These are phyloP conservation scores for Penicillium cosmopolitanum DNA, from an alignment of 495 filamentous ascomycete species.

Conservation along the genomic window DNA sequence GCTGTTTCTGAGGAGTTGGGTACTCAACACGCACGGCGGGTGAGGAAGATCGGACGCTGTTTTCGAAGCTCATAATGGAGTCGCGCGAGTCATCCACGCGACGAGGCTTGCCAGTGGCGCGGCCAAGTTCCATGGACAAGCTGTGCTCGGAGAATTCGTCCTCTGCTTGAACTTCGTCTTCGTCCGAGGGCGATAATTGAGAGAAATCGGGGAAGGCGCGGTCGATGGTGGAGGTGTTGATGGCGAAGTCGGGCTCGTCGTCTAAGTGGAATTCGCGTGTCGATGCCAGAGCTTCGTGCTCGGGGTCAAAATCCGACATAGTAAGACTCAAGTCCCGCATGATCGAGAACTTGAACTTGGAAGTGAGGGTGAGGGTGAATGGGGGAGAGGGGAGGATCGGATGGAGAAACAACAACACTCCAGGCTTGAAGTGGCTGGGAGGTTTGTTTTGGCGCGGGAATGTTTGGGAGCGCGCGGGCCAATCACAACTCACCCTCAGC, in stretches of 20 bases:
- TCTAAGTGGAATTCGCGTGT: conserved; percentile 48
- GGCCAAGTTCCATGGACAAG: conserved; percentile 50
- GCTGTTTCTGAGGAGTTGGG: conserved; percentile 46
- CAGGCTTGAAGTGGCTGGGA: neutral
- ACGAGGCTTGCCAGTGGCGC: conserved; percentile 42
- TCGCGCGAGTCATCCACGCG: conserved; percentile 47
- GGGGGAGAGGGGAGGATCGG: neutral
- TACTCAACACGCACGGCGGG: conserved; percentile 51
- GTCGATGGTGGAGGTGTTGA: conserved; percentile 67
- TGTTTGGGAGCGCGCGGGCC: conserved; percentile 19
- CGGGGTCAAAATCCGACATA: conserved; percentile 54
- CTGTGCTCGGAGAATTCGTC: conserved; percentile 37
- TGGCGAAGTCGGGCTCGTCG: conserved; percentile 49
- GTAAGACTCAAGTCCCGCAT: conserved; percentile 43
- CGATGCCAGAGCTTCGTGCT: conserved; percentile 55
- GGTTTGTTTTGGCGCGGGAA: conserved; percentile 26
- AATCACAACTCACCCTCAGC: neutral
- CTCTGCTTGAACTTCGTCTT: conserved; percentile 35
- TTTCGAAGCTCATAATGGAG: conserved; percentile 51
- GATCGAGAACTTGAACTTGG: conserved; percentile 12
- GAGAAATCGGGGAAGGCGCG: conserved; percentile 66
- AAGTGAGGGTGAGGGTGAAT: neutral
- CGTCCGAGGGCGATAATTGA: conserved; percentile 41
- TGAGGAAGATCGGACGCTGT: conserved; percentile 52
- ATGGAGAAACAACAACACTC: neutral